phyloP scores from a whole-genome alignment of 2,329 filamentous ascomycete genomes.

The Talaromyces pinophilus region DNA sequence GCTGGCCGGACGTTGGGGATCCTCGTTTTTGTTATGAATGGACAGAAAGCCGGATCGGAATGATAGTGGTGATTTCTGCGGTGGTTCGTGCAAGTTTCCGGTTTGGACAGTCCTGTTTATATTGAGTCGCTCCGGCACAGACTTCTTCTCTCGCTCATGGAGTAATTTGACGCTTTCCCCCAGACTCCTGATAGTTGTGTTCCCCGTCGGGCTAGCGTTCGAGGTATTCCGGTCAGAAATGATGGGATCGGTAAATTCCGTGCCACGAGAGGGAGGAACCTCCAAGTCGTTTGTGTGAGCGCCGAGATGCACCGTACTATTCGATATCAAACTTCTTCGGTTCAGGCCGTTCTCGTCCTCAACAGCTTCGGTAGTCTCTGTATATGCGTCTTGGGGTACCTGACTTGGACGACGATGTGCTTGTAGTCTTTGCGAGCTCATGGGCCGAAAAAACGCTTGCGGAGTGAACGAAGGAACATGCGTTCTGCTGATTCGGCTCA shows the following conservation, averaged over 20 bases:
- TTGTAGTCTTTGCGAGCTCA: constrained; percentile 94
- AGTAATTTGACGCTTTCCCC: constrained; percentile 79
- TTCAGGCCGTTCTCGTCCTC: constrained; percentile 52
- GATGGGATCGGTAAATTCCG: constrained; percentile 75
- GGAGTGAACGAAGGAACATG: constrained; percentile 89
- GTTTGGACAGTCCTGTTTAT: constrained; percentile 62
- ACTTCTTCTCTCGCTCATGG: constrained; percentile 54
- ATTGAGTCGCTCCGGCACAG: constrained; percentile 52
- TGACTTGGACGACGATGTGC: constrained; percentile 69
- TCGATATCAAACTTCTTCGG: constrained; percentile 62
- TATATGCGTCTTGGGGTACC: constrained; percentile 45
- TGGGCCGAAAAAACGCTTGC: constrained; percentile 90
- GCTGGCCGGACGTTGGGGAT: constrained; percentile 56
- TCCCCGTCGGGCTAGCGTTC: constrained; percentile 70
- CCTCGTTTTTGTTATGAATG: constrained; percentile 56
- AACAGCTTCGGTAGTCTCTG: constrained; percentile 44
- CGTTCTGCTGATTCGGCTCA: constrained; percentile 72
- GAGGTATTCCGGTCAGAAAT: constrained; percentile 69
- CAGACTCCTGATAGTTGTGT: constrained; percentile 63
- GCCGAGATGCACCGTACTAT: constrained; percentile 45
- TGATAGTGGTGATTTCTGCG: constrained; percentile 71
- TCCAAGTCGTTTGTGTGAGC: constrained; percentile 49
- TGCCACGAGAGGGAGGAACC: constrained; percentile 72
- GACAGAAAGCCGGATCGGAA: constrained; percentile 74
- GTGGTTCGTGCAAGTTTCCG: constrained; percentile 57